Conservation (phyloP, 2,329 filamentous ascomycete genomes). For the Clarireedia paspali region DNA sequence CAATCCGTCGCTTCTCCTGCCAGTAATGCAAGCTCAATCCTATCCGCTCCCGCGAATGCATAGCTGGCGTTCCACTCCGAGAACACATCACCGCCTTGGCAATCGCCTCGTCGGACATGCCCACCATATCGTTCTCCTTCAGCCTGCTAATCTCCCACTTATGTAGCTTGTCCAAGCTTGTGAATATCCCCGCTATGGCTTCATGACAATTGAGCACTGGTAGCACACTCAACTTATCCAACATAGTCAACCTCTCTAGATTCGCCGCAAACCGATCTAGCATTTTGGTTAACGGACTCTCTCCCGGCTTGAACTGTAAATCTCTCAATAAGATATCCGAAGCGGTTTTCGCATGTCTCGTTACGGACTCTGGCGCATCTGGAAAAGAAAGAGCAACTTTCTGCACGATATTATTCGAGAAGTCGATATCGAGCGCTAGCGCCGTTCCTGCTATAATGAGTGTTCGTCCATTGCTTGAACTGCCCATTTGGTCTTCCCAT, state of each 20-base stretch:
- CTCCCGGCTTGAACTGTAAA: constrained; percentile 48
- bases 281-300: constrained; percentile 61
- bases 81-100: constrained; percentile 46
- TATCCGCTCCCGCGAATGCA: constrained; percentile 60
- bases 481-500: constrained; percentile 46
- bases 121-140: constrained; percentile 37
- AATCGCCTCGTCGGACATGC: constrained; percentile 36
- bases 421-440: constrained; percentile 52
- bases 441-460: constrained; percentile 56
- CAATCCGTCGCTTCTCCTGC: constrained; percentile 51
- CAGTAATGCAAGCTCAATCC: constrained; percentile 73
- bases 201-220: constrained; percentile 69
- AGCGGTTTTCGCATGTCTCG: constrained; percentile 52
- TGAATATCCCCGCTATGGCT: constrained; percentile 65
- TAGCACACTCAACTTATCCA: constrained; percentile 65
- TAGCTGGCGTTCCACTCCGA: constrained; percentile 60
- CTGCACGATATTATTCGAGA: constrained; percentile 54
- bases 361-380: constrained; percentile 49
- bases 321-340: constrained; percentile 59
- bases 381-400: constrained; percentile 57
- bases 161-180: constrained; percentile 61
- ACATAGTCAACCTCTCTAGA: constrained; percentile 57
- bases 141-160: constrained; percentile 59
- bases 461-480: constrained; percentile 42
- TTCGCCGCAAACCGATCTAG: constrained; percentile 65